phyloP scores from a whole-genome alignment of 2,329 filamentous ascomycete species.

The Capronia americana region DNA sequence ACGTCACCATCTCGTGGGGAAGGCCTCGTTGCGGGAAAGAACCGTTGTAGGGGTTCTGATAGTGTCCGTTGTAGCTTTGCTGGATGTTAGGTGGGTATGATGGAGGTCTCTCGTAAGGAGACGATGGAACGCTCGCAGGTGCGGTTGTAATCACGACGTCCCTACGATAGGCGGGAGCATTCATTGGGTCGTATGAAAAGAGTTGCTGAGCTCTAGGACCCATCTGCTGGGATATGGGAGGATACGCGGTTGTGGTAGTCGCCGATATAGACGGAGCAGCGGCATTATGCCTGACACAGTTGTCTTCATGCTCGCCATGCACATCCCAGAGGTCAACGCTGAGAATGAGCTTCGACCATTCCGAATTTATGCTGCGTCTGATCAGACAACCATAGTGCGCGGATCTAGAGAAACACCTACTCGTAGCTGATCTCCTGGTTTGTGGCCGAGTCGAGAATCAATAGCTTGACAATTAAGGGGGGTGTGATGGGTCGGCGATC shows the following conservation, averaged over 20 bases:
- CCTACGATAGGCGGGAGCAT: constrained; percentile 7
- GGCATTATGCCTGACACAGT: constrained; percentile 66
- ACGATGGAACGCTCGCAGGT: background rate
- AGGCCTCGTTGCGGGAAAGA: constrained; percentile 6
- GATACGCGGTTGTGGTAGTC: constrained; percentile 22
- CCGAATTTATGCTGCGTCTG: constrained; percentile 63
- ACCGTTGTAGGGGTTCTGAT: constrained; percentile 27
- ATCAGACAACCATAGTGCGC: constrained; percentile 32
- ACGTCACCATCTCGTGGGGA: constrained; percentile 20
- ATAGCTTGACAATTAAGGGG: constrained; percentile 85
- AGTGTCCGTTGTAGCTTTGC: constrained; percentile 15
- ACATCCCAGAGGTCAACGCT: constrained; percentile 73
- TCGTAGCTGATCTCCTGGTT: constrained; percentile 83
- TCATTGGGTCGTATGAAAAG: constrained; percentile 14
- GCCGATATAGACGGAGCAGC: constrained; percentile 33
- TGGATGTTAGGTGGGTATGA: constrained; percentile 63
- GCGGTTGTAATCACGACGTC: background rate
- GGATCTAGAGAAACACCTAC: constrained; percentile 57
- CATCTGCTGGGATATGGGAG: constrained; percentile 7
- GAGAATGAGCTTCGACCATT: constrained; percentile 71
- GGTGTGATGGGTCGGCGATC: constrained; percentile 95
- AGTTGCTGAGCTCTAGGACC: constrained; percentile 7
- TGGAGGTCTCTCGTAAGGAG: constrained; percentile 52
- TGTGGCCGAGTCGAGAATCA: constrained; percentile 75
- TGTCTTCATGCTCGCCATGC: constrained; percentile 67